Evolutionary conservation across 805 yeast species (phyloP), one percentile per base, ranked within the genome.

Genomic region (Hanseniaspora taiwanica): DNA sequence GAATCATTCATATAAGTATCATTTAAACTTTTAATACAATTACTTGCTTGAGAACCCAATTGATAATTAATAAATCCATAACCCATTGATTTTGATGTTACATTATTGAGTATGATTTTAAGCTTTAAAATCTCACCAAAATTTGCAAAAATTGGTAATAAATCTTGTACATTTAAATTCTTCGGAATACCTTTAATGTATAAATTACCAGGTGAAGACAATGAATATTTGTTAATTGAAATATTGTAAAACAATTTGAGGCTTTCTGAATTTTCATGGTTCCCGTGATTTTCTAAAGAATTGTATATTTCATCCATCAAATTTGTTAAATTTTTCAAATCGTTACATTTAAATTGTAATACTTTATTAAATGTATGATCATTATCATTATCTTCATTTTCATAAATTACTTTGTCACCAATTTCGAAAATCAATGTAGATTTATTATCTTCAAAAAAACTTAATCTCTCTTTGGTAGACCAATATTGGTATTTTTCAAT

Each of bases 41-140:
- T 55, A 35, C 76, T 64, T 2, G 93, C 86, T 62, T 73, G 71
- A 9, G 65, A 66, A 36, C 73, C 70, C 42, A 65, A 60, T 38
- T 69, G 63, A 52, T 68, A 81, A 45, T 81, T 78, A 14, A 82
- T 71, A 58, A 81, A 81, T 7, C 89, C 91, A 54, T 68, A 75
- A 19, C 77, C 74, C 7, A 54, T 44, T 1, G 57, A 48, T 46
- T 61, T 63, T 43, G 67, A 64, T 13, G 33, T n/a, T 3, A n/a
- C 18, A n/a, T 29, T 29, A 14, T 14, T 16, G 40, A 59, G 55
- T 6, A 72, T 67, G 13, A 73, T 58, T 45, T 72, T 72, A 44
- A 74, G 62, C 3, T 71, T 61, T 8, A 62, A 44, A 7, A 69
- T 55, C 1, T 63, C 60, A 16, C 76, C 76, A 48, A 51, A 69